Conservation (phyloP, 2,329 filamentous ascomycete genomes). For the Neonectria hederae region DNA sequence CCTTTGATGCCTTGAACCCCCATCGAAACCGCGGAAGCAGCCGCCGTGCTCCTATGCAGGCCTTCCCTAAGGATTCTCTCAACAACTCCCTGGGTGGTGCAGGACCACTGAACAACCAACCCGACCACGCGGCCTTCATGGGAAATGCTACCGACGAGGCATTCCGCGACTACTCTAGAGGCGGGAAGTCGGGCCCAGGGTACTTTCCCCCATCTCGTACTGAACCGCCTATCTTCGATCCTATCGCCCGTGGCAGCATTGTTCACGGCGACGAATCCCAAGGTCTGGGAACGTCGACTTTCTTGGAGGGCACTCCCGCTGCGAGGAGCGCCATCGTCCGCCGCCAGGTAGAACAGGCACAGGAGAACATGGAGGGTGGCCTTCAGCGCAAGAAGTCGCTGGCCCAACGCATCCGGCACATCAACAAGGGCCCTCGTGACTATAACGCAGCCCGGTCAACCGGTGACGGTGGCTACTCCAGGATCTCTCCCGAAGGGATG, state of each 20-base stretch:
- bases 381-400: slow-evolving; percentile 93
- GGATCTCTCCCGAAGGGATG: slow-evolving; percentile 52
- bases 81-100: slow-evolving; percentile 93
- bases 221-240: slow-evolving; percentile 71
- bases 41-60: slow-evolving; percentile 90
- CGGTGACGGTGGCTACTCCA: slow-evolving; percentile 59
- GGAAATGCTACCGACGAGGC: slow-evolving; percentile 83
- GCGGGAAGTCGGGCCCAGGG: slow-evolving; percentile 42
- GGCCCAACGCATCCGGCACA: slow-evolving; percentile 88
- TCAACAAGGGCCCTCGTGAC: slow-evolving; percentile 75
- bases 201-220: slow-evolving; percentile 40
- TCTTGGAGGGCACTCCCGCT: slow-evolving; percentile 92
- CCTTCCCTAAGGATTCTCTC: slow-evolving; percentile 89
- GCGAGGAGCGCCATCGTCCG: slow-evolving; percentile 81
- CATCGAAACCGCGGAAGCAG: slow-evolving; percentile 89
- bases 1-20: slow-evolving; percentile 95
- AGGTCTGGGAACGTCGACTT: slow-evolving; percentile 92
- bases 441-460: slow-evolving; percentile 67
- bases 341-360: slow-evolving; percentile 73
- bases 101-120: slow-evolving; percentile 81
- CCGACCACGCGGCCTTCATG: slow-evolving; percentile 89
- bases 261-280: slow-evolving; percentile 86
- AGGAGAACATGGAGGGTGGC: slow-evolving; percentile 66
- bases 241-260: slow-evolving; percentile 71
- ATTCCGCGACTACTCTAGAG: slow-evolving; percentile 77